Base-by-base conservation (phyloP, 1,284 basidiomycete species). In the Stygiomarasmius scandens region DNA sequence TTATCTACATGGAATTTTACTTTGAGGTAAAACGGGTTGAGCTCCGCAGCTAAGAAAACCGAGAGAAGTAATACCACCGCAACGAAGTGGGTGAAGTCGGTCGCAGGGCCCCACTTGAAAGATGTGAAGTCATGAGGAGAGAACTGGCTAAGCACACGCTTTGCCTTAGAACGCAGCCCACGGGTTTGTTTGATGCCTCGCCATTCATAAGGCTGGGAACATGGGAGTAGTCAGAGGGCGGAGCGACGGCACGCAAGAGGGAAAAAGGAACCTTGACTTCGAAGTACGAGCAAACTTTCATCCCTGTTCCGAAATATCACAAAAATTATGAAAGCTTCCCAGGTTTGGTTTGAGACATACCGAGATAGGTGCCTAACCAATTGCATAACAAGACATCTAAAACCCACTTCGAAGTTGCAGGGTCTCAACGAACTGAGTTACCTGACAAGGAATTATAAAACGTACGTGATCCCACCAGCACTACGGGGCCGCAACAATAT, bases 401-500 rank as follows among this genome's bases (percentile, higher is more conserved):
- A 57, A 93, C 76, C 92, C 92, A 93, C 89, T 92, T 67, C 48
- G 38, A 58, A 47, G 49, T 49, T 52, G 61, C 25, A 50, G 29
- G 29, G 61, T 9, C 59, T 67, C 54, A 67, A 61, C 25, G 12
- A 54, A 44, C 36, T 10, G 24, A 32, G 20, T 34, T 32, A 29
- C 38, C 19, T 47, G 29, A 32, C 12, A 46, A 16, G 43, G 58
- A 58, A 22, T 53, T 56, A 56, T 58, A 52, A 55, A 34, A 78
- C 86, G 68, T 73, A 92, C 90, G 77, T 93, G 91, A 69, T 93
- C 91, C 91, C 91, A 92, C 90, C 90, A 92, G 65, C 90, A 92
- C 89, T 90, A 49, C 45, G 63, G 54, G 56, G 56, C 29, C n/a
- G n/a, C 46, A 41, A 52, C 58, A 48, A 57, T 60, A 38, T 63